Percentiles rank a stretch among this genome's conserved stretches.
These are phyloP conservation scores for Taphrina betulina DNA, from an alignment of 1,139 yeast genomes.

Conservation along the genomic window DNA sequence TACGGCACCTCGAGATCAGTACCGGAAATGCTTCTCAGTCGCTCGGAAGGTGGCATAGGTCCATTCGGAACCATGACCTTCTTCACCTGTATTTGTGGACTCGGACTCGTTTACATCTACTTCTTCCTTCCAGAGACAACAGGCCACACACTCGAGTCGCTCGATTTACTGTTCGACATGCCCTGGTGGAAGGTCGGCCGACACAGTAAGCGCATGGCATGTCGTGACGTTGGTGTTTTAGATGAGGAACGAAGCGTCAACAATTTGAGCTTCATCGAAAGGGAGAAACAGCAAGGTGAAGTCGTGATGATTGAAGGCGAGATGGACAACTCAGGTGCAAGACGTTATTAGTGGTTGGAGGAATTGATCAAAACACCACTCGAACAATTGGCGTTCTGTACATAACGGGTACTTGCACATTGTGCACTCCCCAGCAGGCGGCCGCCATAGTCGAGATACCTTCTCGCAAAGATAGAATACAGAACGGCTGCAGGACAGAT, in stretches of 20 bases:
- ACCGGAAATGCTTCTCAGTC: slow-evolving; percentile 22
- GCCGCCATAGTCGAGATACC: no score
- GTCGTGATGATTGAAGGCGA: slow-evolving; percentile 15
- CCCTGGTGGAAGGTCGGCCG: slow-evolving; percentile 24
- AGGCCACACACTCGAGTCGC: slow-evolving; percentile 23
- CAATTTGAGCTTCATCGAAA: not conserved
- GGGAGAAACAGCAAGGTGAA: not conserved
- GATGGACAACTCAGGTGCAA: no score
- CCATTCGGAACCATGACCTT: slow-evolving; percentile 27
- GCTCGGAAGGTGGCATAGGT: slow-evolving; percentile 23
- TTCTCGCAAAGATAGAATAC: no score
- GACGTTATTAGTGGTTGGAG: no score
- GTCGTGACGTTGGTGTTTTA: not conserved
- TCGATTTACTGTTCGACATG: slow-evolving; percentile 25
- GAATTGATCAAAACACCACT: no score
- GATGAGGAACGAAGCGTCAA: not conserved
- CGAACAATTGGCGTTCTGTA: no score
- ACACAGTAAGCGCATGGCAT: not conserved
- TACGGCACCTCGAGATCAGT: slow-evolving; percentile 41
- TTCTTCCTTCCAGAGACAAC: slow-evolving; percentile 29
- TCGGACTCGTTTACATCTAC: slow-evolving; percentile 29
- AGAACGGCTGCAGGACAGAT: no score
- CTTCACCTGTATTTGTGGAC: slow-evolving; percentile 21
- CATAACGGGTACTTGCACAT: no score
- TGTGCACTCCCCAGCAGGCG: no score